Evolutionary conservation across 164 flowering plant genomes (phyloP).

Genomic region (Saururus chinensis): DNA sequence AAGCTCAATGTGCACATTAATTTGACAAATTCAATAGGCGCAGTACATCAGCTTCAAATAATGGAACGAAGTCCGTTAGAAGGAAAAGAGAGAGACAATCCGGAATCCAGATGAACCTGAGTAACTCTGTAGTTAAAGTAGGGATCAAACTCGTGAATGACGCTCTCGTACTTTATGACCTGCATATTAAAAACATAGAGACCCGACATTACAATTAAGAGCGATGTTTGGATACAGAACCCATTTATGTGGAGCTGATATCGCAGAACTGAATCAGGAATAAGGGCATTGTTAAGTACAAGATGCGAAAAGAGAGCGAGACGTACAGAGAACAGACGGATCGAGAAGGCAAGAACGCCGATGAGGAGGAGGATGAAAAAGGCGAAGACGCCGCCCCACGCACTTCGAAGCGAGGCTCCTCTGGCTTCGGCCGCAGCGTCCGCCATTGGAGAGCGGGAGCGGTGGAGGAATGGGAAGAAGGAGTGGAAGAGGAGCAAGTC

Average conservation of each 20-base stretch:
- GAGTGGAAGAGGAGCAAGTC: neutral
- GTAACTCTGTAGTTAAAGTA: conserved; percentile 99
- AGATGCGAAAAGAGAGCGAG: neutral
- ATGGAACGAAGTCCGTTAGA: too few relatives aligned
- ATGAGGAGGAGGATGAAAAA: conserved; percentile 74
- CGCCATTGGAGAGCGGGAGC: conserved; percentile 3
- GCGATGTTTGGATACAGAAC: neutral
- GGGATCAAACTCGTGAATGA: conserved; percentile 97
- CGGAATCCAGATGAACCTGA: conserved; percentile 49
- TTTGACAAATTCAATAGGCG: too few relatives aligned
- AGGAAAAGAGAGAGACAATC: neutral
- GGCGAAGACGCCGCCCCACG: conserved; percentile 70
- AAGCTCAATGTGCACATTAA: too few relatives aligned
- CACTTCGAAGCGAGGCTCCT: conserved; percentile 34
- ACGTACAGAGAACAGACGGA: conserved; percentile 89
- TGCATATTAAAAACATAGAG: conserved; percentile 27
- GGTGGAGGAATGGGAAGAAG: neutral
- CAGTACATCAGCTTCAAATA: neutral
- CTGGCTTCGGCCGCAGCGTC: conserved; percentile 2
- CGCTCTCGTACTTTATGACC: conserved; percentile 99
- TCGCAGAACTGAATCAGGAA: neutral
- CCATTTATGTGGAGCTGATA: conserved; percentile 3
- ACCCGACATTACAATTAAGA: too few relatives aligned
- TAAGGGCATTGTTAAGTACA: neutral
- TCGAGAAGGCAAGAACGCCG: conserved; percentile 98